These are phyloP conservation scores for Solanum dulcamara DNA, from an alignment of 257 asterid genomes.

Conservation along the genomic window DNA sequence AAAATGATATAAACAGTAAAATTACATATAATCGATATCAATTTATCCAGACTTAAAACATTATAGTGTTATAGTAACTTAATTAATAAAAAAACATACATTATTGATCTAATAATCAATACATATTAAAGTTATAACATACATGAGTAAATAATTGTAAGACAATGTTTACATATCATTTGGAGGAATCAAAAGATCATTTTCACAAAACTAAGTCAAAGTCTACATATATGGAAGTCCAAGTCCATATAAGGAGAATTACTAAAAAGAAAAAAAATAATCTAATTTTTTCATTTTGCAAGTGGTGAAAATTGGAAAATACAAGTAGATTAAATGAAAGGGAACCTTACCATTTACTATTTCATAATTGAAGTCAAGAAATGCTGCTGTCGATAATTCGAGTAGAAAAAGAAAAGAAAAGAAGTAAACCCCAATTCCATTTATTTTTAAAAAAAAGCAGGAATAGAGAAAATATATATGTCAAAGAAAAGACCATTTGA, in stretches of 20 bases:
- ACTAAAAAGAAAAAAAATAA: neutral
- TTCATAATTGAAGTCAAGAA: neutral
- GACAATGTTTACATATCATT: neutral
- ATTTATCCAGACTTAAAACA: neutral
- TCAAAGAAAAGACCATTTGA: neutral
- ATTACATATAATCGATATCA: neutral
- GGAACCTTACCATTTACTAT: neutral
- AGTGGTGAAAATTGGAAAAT: neutral
- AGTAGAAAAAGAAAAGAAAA: neutral
- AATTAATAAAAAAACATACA: neutral
- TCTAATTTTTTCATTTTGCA: neutral
- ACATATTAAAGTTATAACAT: neutral
- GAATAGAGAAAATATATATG: neutral
- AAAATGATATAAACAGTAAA: neutral
- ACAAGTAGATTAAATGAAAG: neutral
- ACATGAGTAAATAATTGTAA: neutral
- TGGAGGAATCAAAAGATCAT: neutral
- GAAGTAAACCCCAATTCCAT: neutral
- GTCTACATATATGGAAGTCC: neutral
- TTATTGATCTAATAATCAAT: neutral
- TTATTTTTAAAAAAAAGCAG: neutral
- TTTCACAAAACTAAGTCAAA: neutral
- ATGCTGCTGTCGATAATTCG: neutral
- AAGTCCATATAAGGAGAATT: neutral
- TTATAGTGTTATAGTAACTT: neutral